These are phyloP conservation scores for Magnaporthales sp. DNA, from an alignment of 2,329 filamentous ascomycete genomes.

Conservation along the genomic window DNA sequence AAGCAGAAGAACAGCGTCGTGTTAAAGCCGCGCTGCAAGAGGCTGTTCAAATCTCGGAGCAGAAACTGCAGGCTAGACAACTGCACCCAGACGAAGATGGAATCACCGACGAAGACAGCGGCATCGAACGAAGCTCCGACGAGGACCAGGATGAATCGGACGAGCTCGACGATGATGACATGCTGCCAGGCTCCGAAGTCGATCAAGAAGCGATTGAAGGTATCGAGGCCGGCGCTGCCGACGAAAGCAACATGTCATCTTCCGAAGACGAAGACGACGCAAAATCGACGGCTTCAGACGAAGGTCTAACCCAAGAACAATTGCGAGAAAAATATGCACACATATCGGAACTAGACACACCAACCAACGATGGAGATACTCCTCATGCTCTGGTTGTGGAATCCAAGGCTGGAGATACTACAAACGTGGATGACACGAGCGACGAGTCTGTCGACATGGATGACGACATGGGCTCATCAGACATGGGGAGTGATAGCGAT, in stretches of 20 bases:
- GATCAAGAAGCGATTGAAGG: slow-evolving; percentile 20
- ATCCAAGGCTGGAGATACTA: not conserved
- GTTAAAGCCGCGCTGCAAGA: slow-evolving; percentile 63
- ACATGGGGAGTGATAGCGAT: slow-evolving; percentile 36
- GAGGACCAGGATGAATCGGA: slow-evolving; percentile 27
- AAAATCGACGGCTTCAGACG: slow-evolving; percentile 46
- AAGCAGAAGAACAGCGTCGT: slow-evolving; percentile 54
- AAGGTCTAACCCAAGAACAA: slow-evolving; percentile 60
- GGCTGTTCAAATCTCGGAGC: slow-evolving; percentile 63
- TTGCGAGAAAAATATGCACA: slow-evolving; percentile 60
- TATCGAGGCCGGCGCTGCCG: slow-evolving; percentile 32
- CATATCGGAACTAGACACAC: slow-evolving; percentile 39
- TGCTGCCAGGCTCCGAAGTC: slow-evolving; percentile 30
- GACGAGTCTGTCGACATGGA: slow-evolving; percentile 64
- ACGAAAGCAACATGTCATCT: slow-evolving; percentile 52
- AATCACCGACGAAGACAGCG: slow-evolving; percentile 29
- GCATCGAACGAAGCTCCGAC: slow-evolving; percentile 24
- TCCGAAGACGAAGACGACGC: slow-evolving; percentile 53
- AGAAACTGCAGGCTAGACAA: slow-evolving; percentile 56
- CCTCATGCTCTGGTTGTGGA: not conserved
- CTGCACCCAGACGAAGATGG: slow-evolving; percentile 44
- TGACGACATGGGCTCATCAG: slow-evolving; percentile 53
- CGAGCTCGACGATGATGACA: slow-evolving; percentile 33
- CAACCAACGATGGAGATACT: slow-evolving; percentile 14
- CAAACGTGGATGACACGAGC: slow-evolving; percentile 37